phyloP scores from a whole-genome alignment of 179 eudicot species.

The Corrigiola litoralis region DNA sequence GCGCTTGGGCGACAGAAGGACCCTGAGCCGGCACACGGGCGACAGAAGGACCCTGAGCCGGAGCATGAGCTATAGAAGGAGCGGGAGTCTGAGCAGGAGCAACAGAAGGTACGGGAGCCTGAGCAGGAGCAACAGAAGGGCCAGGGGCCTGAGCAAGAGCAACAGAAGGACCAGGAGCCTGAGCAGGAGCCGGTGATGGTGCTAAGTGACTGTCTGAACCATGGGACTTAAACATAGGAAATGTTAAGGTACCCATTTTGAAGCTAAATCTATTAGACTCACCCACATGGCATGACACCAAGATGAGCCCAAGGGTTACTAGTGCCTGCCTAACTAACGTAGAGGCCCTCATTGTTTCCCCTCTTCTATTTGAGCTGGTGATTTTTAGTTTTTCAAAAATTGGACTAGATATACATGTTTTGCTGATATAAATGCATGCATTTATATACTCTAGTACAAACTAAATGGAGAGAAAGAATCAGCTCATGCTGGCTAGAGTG shows the following conservation, averaged over 20 bases:
- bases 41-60: background rate
- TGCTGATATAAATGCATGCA: background rate
- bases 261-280: background rate
- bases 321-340: background rate
- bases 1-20: conserved; percentile 1
- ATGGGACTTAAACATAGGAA: background rate
- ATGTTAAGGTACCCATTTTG: background rate
- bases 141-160: background rate
- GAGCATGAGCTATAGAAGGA: background rate
- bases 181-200: conserved; percentile 11
- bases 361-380: background rate
- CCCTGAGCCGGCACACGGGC: conserved; percentile 10
- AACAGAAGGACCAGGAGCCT: conserved; percentile 16
- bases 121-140: background rate
- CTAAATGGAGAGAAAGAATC: background rate
- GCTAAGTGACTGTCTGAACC: background rate
- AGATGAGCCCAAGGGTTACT: conserved; percentile 10
- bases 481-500: background rate
- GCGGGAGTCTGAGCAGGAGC: background rate
- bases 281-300: conserved; percentile 4
- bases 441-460: conserved; percentile 8
- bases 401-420: background rate
- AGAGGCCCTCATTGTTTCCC: background rate
- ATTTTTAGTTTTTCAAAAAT: background rate
- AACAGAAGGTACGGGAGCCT: background rate